Conservation (phyloP, 2,329 filamentous ascomycete species). For the Talaromyces piceae region DNA sequence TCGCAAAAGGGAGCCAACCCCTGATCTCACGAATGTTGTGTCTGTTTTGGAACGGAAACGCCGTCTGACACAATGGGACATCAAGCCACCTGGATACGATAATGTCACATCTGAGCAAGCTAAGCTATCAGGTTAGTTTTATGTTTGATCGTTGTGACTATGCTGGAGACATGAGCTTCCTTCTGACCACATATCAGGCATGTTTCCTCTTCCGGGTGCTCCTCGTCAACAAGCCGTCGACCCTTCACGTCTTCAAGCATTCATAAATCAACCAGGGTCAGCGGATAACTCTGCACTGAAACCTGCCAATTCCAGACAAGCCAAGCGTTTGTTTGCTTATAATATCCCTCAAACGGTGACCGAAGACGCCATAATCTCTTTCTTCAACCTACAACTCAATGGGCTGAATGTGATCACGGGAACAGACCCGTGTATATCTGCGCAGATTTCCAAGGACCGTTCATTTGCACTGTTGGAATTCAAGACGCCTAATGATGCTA, state of each 20-base stretch:
- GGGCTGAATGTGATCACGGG: conserved; percentile 86
- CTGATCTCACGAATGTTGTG: conserved; percentile 82
- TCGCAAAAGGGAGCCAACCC: conserved; percentile 91
- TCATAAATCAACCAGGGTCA: conserved; percentile 80
- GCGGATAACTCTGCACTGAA: conserved; percentile 72
- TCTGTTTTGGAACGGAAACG: conserved; percentile 79
- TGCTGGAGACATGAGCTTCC: not conserved
- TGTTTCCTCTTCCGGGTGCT: conserved; percentile 96
- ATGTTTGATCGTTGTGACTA: not conserved
- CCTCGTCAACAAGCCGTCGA: conserved; percentile 95
- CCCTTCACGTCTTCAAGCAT: conserved; percentile 83
- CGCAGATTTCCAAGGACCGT: conserved; percentile 70
- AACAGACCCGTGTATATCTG: conserved; percentile 75
- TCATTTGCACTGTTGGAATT: conserved; percentile 87
- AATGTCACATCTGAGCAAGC: conserved; percentile 97
- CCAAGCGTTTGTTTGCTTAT: conserved; percentile 82
- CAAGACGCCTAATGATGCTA: conserved; percentile 77
- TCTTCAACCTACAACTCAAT: conserved; percentile 96
- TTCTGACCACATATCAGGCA: conserved; percentile 45
- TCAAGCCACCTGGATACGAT: conserved; percentile 96
- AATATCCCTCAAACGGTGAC: conserved; percentile 68
- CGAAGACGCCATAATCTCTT: conserved; percentile 68
- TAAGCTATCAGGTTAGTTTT: conserved; percentile 66
- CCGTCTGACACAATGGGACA: conserved; percentile 97
- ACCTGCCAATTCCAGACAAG: conserved; percentile 85